phyloP scores from a whole-genome alignment of 176 grass and related monocot species.

The Oryza coarctata region DNA sequence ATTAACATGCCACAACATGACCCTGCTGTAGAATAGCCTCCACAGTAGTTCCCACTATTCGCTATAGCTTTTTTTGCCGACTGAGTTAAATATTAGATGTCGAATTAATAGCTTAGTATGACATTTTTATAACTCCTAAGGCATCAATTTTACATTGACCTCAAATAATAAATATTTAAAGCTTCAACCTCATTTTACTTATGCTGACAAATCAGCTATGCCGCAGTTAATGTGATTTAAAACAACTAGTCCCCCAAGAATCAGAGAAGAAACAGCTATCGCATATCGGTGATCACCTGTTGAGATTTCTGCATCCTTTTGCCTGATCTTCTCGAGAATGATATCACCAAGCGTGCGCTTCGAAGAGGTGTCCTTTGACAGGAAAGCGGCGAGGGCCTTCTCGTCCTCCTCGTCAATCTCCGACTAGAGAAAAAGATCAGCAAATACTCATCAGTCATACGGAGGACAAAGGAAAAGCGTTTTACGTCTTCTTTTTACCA shows the following conservation, averaged over 20 bases:
- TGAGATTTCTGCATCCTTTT: conserved; percentile 62
- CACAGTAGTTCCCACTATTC: too few species aligned
- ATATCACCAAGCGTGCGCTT: conserved; percentile 69
- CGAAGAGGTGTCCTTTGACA: conserved; percentile 49
- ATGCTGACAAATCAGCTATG: background rate
- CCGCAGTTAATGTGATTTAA: background rate
- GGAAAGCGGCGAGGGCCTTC: conserved; percentile 73
- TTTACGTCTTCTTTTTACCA: background rate
- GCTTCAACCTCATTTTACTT: background rate
- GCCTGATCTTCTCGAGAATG: conserved; percentile 82
- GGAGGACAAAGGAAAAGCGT: background rate
- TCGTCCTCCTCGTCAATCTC: conserved; percentile 91
- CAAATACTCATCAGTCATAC: background rate
- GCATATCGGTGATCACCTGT: conserved; percentile 33
- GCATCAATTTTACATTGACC: background rate
- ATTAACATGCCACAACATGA: too few species aligned
- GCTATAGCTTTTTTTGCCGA: too few species aligned
- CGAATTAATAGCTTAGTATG: background rate
- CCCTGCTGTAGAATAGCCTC: too few species aligned
- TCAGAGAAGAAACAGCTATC: background rate
- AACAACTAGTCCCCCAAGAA: background rate
- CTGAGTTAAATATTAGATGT: background rate
- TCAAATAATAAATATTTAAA: background rate
- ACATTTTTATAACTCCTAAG: background rate
- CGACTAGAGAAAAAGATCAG: conserved; percentile 32